phyloP scores from a whole-genome alignment of 1,284 basidiomycete genomes.

The Malassezia equina region DNA sequence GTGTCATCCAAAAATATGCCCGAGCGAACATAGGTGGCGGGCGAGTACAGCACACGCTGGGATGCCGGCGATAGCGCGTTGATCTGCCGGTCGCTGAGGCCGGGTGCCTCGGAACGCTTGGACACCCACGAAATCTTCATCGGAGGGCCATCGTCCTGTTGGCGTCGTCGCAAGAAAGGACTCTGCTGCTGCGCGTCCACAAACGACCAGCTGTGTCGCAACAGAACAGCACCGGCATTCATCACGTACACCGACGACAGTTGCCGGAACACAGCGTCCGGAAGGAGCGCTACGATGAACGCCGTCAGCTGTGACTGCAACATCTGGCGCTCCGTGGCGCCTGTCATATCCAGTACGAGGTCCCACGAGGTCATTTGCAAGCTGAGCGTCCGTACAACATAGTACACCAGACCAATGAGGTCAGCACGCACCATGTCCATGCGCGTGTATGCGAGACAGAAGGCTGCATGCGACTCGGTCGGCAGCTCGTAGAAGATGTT shows the following conservation, averaged over 20 bases:
- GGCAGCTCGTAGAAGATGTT: not conserved
- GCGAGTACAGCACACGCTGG: not conserved
- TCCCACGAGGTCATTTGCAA: not conserved
- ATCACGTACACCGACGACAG: not conserved
- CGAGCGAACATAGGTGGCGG: not conserved
- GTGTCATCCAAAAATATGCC: not conserved
- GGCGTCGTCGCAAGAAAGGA: not conserved
- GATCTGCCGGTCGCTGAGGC: not conserved
- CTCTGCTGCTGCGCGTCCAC: not conserved
- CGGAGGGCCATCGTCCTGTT: not conserved
- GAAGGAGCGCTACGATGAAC: not conserved
- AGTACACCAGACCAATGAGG: not conserved
- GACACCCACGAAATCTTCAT: not conserved
- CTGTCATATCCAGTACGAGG: not conserved
- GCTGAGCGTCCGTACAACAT: not conserved
- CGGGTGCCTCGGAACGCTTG: not conserved
- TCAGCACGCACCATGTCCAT: slow-evolving; percentile 1
- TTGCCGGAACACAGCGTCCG: not conserved
- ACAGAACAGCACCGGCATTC: not conserved
- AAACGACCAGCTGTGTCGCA: slow-evolving; percentile 1
- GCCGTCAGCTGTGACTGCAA: not conserved
- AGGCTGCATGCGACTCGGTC: not conserved
- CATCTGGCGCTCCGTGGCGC: slow-evolving; percentile 1
- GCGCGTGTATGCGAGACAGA: not conserved
- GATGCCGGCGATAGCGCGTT: not conserved